Evolutionary conservation across 2,329 filamentous ascomycete species (phyloP).

Genomic region (Fusarium phyllophilum): DNA sequence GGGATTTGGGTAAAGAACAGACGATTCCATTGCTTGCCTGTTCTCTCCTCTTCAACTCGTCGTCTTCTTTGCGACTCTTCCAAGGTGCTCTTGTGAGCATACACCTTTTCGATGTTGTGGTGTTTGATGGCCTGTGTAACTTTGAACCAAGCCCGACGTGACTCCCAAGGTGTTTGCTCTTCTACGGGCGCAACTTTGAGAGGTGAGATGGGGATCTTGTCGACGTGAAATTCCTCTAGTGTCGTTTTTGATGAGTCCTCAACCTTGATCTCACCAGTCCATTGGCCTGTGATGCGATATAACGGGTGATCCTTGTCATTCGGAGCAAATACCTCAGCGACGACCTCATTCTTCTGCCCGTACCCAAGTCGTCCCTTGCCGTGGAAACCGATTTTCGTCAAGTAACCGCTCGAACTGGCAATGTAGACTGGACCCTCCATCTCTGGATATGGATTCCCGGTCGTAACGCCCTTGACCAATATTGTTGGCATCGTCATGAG

Average conservation of each 20-base stretch:
- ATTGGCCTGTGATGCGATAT: slow-evolving; percentile 7
- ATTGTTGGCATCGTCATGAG: slow-evolving; percentile 25
- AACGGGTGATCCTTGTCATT: not conserved
- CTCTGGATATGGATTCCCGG: slow-evolving; percentile 13
- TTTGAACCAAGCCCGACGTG: slow-evolving; percentile 80
- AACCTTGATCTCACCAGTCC: not conserved
- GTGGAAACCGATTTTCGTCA: slow-evolving; percentile 15
- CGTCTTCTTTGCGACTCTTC: slow-evolving; percentile 84
- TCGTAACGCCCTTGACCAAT: slow-evolving; percentile 9
- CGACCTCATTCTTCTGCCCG: slow-evolving; percentile 16
- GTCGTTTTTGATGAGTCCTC: slow-evolving; percentile 4
- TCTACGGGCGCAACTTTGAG: slow-evolving; percentile 54
- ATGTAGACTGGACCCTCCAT: slow-evolving; percentile 13
- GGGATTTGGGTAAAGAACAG: slow-evolving; percentile 23
- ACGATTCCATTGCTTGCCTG: slow-evolving; percentile 33
- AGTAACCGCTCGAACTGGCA: slow-evolving; percentile 9
- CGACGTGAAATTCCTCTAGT: slow-evolving; percentile 2
- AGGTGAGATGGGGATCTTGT: slow-evolving; percentile 1
- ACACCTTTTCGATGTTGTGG: slow-evolving; percentile 79
- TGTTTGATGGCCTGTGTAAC: slow-evolving; percentile 76
- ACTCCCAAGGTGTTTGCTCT: slow-evolving; percentile 82
- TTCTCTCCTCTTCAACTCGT: slow-evolving; percentile 72
- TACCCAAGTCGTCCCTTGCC: slow-evolving; percentile 5
- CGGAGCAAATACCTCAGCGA: slow-evolving; percentile 6
- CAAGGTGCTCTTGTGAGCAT: slow-evolving; percentile 78